Evolutionary conservation across 2,329 filamentous ascomycete genomes (phyloP), one percentile per base, ranked within the genome.

Genomic region (Alternaria ethzedia): DNA sequence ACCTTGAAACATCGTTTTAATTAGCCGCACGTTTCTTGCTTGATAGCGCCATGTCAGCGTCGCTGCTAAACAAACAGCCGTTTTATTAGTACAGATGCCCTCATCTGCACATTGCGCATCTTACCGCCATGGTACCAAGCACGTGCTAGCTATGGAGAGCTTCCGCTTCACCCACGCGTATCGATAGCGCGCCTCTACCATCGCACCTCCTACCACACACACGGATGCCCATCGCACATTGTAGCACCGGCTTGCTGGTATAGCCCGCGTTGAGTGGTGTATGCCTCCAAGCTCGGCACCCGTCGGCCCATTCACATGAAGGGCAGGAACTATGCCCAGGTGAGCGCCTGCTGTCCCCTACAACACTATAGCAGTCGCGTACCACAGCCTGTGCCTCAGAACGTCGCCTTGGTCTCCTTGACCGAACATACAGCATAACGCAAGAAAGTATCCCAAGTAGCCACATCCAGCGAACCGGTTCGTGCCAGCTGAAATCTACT

Each of bases 1-100:
- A 50, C 36, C n/a, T 55, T 54, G 54, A 62, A 62, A 58, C 65
- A 54, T 44, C 49, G 56, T 59, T 50, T 59, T 54, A 55, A 60
- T 60, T 58, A 59, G 30, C 32, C 56, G 44, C 32, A 20, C 36
- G 49, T 30, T 36, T 30, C 20, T 46, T 46, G 59, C 32, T 41
- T 41, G 12, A n/a, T 41, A 13, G 20, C 50, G 50, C 28, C n/a
- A 54, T 47, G 28, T 46, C 43, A 13, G 41, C 21, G 26, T 54
- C 26, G 11, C 25, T 23, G 30, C 30, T 49, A 45, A n/a, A 17
- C 25, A 32, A 4, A 21, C 25, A 8, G n/a, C 26, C 11, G 32
- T 44, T 49, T 51, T 20, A 44, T 45, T 47, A 26, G 30, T 12
- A 10, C 6, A 11, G 21, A 20, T 54, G 6, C 45, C 55, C n/a